Base-by-base conservation (phyloP, 768 basidiomycete species). In the Termitomyces sp. region DNA sequence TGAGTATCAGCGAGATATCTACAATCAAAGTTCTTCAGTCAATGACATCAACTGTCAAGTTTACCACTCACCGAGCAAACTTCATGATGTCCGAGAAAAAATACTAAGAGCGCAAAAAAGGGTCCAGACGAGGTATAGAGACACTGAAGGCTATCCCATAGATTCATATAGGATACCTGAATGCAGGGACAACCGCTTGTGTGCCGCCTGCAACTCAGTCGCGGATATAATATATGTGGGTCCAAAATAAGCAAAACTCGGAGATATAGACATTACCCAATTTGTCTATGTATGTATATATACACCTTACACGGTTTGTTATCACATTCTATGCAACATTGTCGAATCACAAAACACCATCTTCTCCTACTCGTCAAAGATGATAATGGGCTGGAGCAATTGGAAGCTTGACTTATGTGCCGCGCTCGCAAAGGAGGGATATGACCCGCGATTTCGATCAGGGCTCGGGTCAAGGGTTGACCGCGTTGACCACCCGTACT, bases 1-100 rank as follows among this genome's bases (percentile, higher is more conserved):
- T 56, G 55, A 26, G 55, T 56, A 56, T 56, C 55, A 16, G 49
- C 46, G 7, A 56, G 36, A 40, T 56, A 56, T 56, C 55, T 56
- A 36, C 3, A 9, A 4, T 36, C 4, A 24, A 24, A 24, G 3
- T 9, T 36, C 35, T 51, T 51, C 22, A 10, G 35, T 38, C 8
- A 43, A 28, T 43, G 30, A 32, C n/a, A 40, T 28, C 26, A 41
- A 28, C 9, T 11, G 18, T 52, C 32, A 33, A 8, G 33, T 54
- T 33, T 5, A 45, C 20, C 16, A 45, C 53, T 35, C 30, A n/a
- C 53, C 53, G 43, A 22, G 53, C 53, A 6, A 54, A 54, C 53
- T 54, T 54, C 53, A 54, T 54, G 18, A 32, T 44, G 3, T 32
- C n/a, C n/a, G 30, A 44, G 22, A 10, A 16, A 40, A 43, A 40